These are phyloP conservation scores for Clathrus columnatus DNA, from an alignment of 768 basidiomycete genomes.

Conservation along the genomic window DNA sequence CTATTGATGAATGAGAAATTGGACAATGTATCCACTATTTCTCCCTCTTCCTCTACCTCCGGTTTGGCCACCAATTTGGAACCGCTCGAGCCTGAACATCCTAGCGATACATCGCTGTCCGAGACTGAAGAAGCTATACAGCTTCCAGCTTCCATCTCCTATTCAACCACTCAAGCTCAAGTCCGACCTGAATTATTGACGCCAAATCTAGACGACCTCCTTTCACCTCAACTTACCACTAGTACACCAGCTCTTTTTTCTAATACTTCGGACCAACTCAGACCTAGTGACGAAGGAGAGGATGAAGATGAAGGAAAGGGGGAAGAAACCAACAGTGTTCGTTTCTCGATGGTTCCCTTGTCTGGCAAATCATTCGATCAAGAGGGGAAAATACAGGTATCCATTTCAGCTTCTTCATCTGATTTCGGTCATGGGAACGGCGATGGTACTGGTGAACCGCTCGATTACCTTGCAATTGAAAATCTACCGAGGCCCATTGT, in stretches of 20 bases:
- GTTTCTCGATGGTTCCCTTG: slow-evolving; percentile 45
- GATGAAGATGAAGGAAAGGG: neutral
- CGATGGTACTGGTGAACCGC: slow-evolving; percentile 18
- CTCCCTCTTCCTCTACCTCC: no score
- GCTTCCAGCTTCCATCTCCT: neutral
- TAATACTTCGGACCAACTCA: no score
- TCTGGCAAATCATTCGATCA: slow-evolving; percentile 21
- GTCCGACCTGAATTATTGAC: neutral
- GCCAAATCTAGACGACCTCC: neutral
- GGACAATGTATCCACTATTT: no score
- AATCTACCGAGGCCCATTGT: slow-evolving; percentile 9
- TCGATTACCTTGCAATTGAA: slow-evolving; percentile 16
- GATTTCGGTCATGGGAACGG: slow-evolving; percentile 16
- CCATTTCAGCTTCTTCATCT: slow-evolving; percentile 22
- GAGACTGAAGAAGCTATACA: neutral
- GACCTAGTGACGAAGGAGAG: slow-evolving; percentile 20
- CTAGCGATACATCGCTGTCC: no score
- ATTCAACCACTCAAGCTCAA: neutral
- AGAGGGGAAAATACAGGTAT: slow-evolving; percentile 21
- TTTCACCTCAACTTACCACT: neutral
- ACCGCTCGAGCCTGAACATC: no score
- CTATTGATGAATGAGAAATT: no score
- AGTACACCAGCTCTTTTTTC: neutral
- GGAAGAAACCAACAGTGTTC: slow-evolving; percentile 27
- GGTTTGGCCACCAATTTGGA: no score